Percentiles rank a stretch among this genome's conserved stretches.
Evolutionary conservation across 164 flowering plant species (phyloP).

Genomic region (Annona cherimola): DNA sequence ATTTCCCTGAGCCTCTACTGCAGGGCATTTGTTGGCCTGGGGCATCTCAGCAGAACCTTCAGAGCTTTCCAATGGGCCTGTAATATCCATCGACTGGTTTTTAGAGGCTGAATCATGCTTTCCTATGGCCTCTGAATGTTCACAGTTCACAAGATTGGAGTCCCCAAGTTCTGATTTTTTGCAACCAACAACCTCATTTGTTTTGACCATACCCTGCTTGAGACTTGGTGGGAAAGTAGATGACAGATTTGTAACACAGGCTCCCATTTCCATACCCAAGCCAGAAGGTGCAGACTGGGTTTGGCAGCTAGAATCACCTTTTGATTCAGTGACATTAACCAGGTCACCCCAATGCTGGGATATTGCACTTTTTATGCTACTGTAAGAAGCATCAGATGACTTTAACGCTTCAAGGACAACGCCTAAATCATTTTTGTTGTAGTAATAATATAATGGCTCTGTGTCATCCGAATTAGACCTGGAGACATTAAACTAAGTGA

Average conservation of each 20-base stretch:
- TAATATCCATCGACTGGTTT: slow-evolving; percentile 15
- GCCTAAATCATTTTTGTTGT: slow-evolving; percentile 55
- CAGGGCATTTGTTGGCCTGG: slow-evolving; percentile 13
- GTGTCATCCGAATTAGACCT: slow-evolving; percentile 60
- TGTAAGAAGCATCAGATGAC: slow-evolving; percentile 40
- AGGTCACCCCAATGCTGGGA: slow-evolving; percentile 46
- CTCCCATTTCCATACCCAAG: slow-evolving; percentile 10
- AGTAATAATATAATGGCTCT: slow-evolving; percentile 41
- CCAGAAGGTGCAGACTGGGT: slow-evolving; percentile 11
- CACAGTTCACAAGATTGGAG: slow-evolving; percentile 19
- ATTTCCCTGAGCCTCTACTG: slow-evolving; percentile 14
- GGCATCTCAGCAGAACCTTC: slow-evolving; percentile 47
- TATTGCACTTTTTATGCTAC: slow-evolving; percentile 47
- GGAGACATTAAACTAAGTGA: slow-evolving; percentile 27
- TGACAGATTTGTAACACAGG: slow-evolving; percentile 5
- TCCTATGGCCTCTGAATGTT: slow-evolving; percentile 15
- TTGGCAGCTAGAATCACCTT: slow-evolving; percentile 17
- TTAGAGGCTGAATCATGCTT: slow-evolving; percentile 15
- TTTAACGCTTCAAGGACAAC: slow-evolving; percentile 52
- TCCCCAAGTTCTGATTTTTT: slow-evolving; percentile 19
- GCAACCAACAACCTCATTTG: slow-evolving; percentile 22
- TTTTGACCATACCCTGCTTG: slow-evolving; percentile 15
- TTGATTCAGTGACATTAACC: slow-evolving; percentile 22
- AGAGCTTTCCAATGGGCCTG: slow-evolving; percentile 27
- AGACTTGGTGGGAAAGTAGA: slow-evolving; percentile 15